Conservation (phyloP, 371 early-diverging fungal species). For the Mucor circinelloides region DNA sequence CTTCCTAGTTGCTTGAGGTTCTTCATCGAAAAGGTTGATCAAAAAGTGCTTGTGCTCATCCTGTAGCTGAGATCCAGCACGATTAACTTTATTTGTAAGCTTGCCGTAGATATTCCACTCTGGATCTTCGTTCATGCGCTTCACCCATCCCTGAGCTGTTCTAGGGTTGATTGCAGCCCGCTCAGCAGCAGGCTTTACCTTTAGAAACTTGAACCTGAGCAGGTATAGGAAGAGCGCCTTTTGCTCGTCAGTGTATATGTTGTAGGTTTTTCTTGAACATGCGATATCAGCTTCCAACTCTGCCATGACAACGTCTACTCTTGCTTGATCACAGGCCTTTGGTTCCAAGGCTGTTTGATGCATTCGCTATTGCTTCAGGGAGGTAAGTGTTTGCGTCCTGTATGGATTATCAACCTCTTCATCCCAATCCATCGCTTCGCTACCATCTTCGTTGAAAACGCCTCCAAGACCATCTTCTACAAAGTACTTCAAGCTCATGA, state of each 20-base stretch:
- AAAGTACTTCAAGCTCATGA: background rate
- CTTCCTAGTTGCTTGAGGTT: slow-evolving; percentile 9
- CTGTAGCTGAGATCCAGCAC: slow-evolving; percentile 13
- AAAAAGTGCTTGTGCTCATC: slow-evolving; percentile 11
- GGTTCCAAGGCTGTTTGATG: background rate
- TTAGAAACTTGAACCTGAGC: slow-evolving; percentile 14
- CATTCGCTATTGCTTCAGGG: background rate
- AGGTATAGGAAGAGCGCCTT: slow-evolving; percentile 13
- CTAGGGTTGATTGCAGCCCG: slow-evolving; percentile 2
- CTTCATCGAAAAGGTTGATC: slow-evolving; percentile 1
- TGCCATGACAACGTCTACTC: background rate
- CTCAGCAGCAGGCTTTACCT: slow-evolving; percentile 8
- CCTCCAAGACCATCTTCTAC: slow-evolving; percentile 15
- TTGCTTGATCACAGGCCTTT: background rate
- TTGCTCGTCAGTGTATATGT: slow-evolving; percentile 10
- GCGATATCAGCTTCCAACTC: background rate
- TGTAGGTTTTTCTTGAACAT: slow-evolving; percentile 1
- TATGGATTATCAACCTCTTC: slow-evolving; percentile 5
- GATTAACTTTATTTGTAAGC: background rate
- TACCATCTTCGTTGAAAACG: slow-evolving; percentile 17
- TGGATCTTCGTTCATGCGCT: slow-evolving; percentile 12
- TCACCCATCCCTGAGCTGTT: slow-evolving; percentile 10
- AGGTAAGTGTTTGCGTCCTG: background rate
- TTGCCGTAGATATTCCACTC: slow-evolving; percentile 8
- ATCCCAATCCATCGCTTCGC: slow-evolving; percentile 16